Evolutionary conservation across 2,329 filamentous ascomycete genomes (phyloP).

Genomic region (Ceratocystis albifundus): DNA sequence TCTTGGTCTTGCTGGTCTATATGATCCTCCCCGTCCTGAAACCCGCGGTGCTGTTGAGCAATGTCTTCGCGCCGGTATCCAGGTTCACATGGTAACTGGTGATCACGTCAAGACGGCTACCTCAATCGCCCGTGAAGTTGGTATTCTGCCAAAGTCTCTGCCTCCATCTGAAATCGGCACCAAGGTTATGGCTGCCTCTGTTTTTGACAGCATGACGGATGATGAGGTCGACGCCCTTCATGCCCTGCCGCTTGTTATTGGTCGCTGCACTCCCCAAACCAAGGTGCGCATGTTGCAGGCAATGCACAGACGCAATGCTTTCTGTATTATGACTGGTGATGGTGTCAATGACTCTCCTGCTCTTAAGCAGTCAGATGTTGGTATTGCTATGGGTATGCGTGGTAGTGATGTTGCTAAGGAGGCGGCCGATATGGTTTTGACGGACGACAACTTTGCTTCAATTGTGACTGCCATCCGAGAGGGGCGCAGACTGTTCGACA

Average conservation of each 20-base stretch:
- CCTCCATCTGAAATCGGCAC: slow-evolving; percentile 32
- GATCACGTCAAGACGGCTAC: slow-evolving; percentile 58
- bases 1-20: slow-evolving; percentile 59
- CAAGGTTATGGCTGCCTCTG: slow-evolving; percentile 49
- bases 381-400: slow-evolving; percentile 61
- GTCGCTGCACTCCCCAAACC: slow-evolving; percentile 56
- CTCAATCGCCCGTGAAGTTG: slow-evolving; percentile 54
- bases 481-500: slow-evolving; percentile 58
- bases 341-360: slow-evolving; percentile 66
- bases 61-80: slow-evolving; percentile 50
- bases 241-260: slow-evolving; percentile 53
- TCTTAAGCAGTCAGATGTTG: slow-evolving; percentile 60
- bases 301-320: slow-evolving; percentile 55
- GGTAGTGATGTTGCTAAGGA: slow-evolving; percentile 67
- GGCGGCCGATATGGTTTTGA: slow-evolving; percentile 77
- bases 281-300: slow-evolving; percentile 68
- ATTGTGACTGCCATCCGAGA: slow-evolving; percentile 63
- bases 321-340: slow-evolving; percentile 65
- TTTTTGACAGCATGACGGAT: slow-evolving; percentile 52
- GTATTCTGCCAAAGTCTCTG: slow-evolving; percentile 40
- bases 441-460: slow-evolving; percentile 79
- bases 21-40: slow-evolving; percentile 59
- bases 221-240: slow-evolving; percentile 51
- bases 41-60: slow-evolving; percentile 48
- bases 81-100: slow-evolving; percentile 59